phyloP scores from a whole-genome alignment of 257 asterid species.

The Ballota nigra region DNA sequence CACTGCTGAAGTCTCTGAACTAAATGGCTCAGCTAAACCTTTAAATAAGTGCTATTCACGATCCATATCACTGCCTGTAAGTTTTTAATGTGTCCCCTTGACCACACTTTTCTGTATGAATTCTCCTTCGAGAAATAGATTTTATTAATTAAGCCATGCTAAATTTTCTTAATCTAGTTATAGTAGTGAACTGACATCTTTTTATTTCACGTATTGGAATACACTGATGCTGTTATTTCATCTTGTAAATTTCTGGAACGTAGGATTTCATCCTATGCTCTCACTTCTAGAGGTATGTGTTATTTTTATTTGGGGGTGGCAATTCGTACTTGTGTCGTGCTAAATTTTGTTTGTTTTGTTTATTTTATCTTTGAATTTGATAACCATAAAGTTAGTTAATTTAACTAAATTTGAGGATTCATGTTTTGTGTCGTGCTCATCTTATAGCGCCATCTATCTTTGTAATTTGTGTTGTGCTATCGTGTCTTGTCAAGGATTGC shows the following conservation, averaged over 20 bases:
- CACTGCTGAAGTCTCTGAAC: slow-evolving; percentile 24
- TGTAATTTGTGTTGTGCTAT: not conserved
- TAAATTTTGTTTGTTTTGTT: not conserved
- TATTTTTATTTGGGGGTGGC: not conserved
- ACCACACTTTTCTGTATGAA: not conserved
- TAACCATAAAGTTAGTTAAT: not conserved
- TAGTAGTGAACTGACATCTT: slow-evolving; percentile 1
- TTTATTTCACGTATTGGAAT: slow-evolving; percentile 14
- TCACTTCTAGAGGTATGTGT: slow-evolving; percentile 14
- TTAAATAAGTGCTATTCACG: slow-evolving; percentile 30
- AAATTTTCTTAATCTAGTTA: slow-evolving; percentile 11
- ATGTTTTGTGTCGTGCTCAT: not conserved
- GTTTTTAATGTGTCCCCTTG: slow-evolving; percentile 28
- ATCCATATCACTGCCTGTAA: slow-evolving; percentile 72
- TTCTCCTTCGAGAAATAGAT: not conserved
- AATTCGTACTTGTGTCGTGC: not conserved
- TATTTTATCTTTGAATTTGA: not conserved
- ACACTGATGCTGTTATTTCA: slow-evolving; percentile 9
- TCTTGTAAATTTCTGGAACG: slow-evolving; percentile 5
- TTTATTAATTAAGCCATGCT: not conserved
- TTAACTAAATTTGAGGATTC: not conserved
- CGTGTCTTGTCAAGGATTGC: not conserved
- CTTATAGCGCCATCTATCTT: not conserved
- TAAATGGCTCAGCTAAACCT: slow-evolving; percentile 30
- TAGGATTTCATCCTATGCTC: slow-evolving; percentile 19